phyloP scores from a whole-genome alignment of 2,329 filamentous ascomycete genomes.

The Sporothrix dimorphospora region DNA sequence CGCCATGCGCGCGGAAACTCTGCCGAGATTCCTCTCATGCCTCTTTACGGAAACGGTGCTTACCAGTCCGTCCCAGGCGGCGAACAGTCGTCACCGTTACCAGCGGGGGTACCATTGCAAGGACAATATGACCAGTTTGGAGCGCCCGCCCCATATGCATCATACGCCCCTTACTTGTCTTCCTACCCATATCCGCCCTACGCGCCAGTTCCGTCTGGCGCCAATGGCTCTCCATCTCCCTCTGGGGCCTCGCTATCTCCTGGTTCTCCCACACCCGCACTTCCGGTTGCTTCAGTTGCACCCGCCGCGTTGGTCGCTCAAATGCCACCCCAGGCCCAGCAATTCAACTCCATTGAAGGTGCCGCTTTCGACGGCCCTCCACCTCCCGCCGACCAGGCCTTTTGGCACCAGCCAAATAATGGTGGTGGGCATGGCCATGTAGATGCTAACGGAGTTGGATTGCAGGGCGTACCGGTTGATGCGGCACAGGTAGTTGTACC shows the following conservation, averaged over 20 bases:
- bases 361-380: background rate
- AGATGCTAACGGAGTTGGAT: background rate
- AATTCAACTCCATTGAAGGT: constrained; percentile 5
- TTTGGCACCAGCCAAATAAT: background rate
- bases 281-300: background rate
- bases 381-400: background rate
- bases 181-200: background rate
- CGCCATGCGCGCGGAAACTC: background rate
- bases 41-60: background rate
- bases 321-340: background rate
- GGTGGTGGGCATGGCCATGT: background rate
- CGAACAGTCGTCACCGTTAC: constrained; percentile 7
- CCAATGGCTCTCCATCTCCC: constrained; percentile 5
- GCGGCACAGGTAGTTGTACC: constrained; percentile 3
- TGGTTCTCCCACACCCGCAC: background rate
- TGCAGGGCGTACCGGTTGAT: background rate
- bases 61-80: constrained; percentile 17
- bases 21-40: constrained; percentile 17
- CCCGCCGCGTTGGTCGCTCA: background rate
- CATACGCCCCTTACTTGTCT: constrained; percentile 3
- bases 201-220: background rate
- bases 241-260: constrained; percentile 18
- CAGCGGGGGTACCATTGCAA: background rate
- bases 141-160: background rate
- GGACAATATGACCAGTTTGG: background rate